These are phyloP conservation scores for Gypsophila paniculata DNA, from an alignment of 179 eudicot species.

Conservation along the genomic window DNA sequence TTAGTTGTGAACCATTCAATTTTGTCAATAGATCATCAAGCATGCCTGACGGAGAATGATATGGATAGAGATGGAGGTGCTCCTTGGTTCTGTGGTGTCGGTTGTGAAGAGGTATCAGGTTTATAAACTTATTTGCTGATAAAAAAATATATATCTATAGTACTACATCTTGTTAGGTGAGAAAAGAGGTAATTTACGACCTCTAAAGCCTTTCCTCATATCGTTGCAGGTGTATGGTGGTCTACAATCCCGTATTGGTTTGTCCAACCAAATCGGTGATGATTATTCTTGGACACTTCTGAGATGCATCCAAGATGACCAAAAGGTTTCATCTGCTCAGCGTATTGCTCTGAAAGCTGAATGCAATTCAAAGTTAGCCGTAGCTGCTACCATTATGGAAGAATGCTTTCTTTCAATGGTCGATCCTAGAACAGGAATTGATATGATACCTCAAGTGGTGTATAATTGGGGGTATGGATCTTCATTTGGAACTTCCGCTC, in stretches of 20 bases:
- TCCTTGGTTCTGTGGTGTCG: conserved; percentile 67
- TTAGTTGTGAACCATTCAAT: conserved; percentile 11
- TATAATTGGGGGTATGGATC: conserved; percentile 84
- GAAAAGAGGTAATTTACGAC: background rate
- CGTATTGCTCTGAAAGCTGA: conserved; percentile 76
- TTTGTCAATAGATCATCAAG: conserved; percentile 62
- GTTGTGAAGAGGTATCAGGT: conserved; percentile 68
- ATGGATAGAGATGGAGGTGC: conserved; percentile 33
- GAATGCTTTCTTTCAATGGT: conserved; percentile 95
- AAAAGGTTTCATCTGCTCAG: conserved; percentile 60
- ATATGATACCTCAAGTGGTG: conserved; percentile 90
- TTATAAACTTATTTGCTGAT: conserved; percentile 8
- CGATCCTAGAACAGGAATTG: conserved; percentile 86
- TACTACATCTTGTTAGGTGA: background rate
- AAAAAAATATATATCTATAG: background rate
- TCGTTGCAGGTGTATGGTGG: conserved; percentile 65
- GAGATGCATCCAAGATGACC: conserved; percentile 82
- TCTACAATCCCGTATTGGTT: conserved; percentile 62
- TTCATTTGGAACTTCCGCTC: background rate
- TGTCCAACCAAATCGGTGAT: conserved; percentile 48
- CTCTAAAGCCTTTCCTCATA: background rate
- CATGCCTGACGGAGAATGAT: conserved; percentile 47
- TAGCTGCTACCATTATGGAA: conserved; percentile 93
- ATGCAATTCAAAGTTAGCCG: conserved; percentile 92
- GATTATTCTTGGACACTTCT: conserved; percentile 75